Percentiles rank a stretch among this genome's conserved stretches.
Evolutionary conservation across 2,329 filamentous ascomycete genomes (phyloP).

Genomic region (Chaetomium globosum): DNA sequence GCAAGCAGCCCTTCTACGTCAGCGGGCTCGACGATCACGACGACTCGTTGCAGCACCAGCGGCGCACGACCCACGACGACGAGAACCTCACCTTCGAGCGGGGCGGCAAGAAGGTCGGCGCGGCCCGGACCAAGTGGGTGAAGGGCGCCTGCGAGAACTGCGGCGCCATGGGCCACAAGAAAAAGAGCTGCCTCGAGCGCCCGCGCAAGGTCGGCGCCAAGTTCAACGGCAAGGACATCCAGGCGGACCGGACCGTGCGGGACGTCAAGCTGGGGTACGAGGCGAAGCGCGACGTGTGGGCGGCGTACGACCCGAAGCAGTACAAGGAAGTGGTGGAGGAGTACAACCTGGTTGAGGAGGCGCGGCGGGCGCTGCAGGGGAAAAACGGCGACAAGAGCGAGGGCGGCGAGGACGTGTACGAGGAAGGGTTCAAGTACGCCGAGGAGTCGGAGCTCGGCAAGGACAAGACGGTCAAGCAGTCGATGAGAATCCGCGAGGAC

Average conservation of each 20-base stretch:
- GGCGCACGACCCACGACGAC: conserved; percentile 58
- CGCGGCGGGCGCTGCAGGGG: conserved; percentile 56
- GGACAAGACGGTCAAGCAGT: conserved; percentile 84
- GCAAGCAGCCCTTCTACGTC: conserved; percentile 95
- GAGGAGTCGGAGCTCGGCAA: conserved; percentile 97
- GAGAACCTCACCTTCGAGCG: conserved; percentile 74
- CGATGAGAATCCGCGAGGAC: conserved; percentile 85
- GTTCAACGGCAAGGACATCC: conserved; percentile 90
- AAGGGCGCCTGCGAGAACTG: conserved; percentile 99
- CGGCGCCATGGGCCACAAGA: conserved; percentile 94
- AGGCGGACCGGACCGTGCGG: conserved; percentile 85
- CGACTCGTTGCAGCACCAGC: conserved; percentile 97
- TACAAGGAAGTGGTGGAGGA: conserved; percentile 87
- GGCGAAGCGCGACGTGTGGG: conserved; percentile 96
- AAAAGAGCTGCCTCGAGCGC: conserved; percentile 87
- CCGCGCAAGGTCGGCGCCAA: conserved; percentile 87
- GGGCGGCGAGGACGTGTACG: conserved; percentile 49
- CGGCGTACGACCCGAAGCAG: conserved; percentile 90
- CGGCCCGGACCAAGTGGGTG: conserved; percentile 92
- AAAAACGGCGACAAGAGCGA: conserved; percentile 50
- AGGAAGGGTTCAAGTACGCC: conserved; percentile 75
- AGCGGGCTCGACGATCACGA: conserved; percentile 66
- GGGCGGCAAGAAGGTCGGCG: conserved; percentile 78
- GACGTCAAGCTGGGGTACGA: conserved; percentile 91
- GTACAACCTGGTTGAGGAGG: conserved; percentile 80